phyloP scores from a whole-genome alignment of 208 protist species.

The Entamoeba invadens region DNA sequence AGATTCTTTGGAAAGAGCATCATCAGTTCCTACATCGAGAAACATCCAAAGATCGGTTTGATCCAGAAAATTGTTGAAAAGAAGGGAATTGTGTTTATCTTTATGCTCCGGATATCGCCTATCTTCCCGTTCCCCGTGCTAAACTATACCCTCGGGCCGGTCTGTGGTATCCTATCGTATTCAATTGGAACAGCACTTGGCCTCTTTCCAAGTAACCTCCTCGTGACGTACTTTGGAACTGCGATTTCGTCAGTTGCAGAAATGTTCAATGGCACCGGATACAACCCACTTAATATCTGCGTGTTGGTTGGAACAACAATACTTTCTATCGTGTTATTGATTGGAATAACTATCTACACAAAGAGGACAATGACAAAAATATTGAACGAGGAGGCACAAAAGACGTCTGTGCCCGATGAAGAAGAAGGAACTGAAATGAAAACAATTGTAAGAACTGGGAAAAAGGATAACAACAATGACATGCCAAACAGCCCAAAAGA shows the following conservation, averaged over 20 bases:
- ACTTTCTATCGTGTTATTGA: too few relatives aligned
- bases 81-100: neutral
- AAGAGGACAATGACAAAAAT: too few relatives aligned
- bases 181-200: neutral
- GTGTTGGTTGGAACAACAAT: too few relatives aligned
- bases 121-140: neutral
- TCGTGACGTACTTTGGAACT: neutral
- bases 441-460: too few relatives aligned
- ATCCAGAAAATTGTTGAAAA: neutral
- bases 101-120: neutral
- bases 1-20: neutral
- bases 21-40: neutral
- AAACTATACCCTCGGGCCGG: neutral
- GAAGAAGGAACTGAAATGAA: too few relatives aligned
- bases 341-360: too few relatives aligned
- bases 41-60: neutral
- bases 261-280: too few relatives aligned
- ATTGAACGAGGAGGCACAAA: too few relatives aligned
- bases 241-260: neutral
- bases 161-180: neutral
- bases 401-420: too few relatives aligned
- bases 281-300: too few relatives aligned
- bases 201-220: neutral
- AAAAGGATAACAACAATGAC: too few relatives aligned
- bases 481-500: too few relatives aligned